Evolutionary conservation across 2,329 filamentous ascomycete species (phyloP).

Genomic region (Tolypocladium pustulatum): DNA sequence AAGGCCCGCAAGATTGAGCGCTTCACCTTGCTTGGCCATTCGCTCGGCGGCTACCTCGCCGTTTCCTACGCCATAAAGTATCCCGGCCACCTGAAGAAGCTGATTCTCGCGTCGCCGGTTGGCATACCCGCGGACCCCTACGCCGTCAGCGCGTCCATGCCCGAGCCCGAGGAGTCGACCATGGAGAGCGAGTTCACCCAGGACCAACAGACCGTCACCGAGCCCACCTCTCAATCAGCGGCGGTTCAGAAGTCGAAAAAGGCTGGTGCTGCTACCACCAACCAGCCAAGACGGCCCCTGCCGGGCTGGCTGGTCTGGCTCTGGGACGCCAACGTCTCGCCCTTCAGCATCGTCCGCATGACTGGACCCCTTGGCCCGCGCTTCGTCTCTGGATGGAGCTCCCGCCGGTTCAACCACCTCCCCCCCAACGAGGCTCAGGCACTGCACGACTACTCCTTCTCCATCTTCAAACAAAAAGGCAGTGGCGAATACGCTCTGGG

Average conservation of each 20-base stretch:
- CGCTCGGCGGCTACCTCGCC: conserved; percentile 87
- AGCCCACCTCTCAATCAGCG: conserved; percentile 6
- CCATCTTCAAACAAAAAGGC: conserved; percentile 83
- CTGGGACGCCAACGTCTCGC: conserved; percentile 95
- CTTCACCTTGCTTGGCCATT: conserved; percentile 90
- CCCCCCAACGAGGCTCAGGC: conserved; percentile 69
- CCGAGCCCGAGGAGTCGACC: conserved; percentile 63
- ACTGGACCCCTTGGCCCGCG: conserved; percentile 82
- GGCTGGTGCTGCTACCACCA: conserved; percentile 28
- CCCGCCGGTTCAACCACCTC: conserved; percentile 81
- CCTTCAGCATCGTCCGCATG: conserved; percentile 83
- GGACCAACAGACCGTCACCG: conserved; percentile 48
- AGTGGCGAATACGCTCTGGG: conserved; percentile 89
- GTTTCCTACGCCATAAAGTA: conserved; percentile 96
- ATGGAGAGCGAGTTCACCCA: conserved; percentile 71
- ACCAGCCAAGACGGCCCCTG: conserved; percentile 42
- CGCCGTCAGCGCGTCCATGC: conserved; percentile 70
- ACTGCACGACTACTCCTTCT: conserved; percentile 89
- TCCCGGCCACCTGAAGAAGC: conserved; percentile 85
- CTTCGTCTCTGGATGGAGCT: conserved; percentile 91
- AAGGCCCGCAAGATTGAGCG: conserved; percentile 78
- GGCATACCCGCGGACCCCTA: conserved; percentile 92
- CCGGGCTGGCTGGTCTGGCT: conserved; percentile 86
- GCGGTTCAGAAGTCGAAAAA: conserved; percentile 1
- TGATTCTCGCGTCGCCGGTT: conserved; percentile 89